phyloP scores from a whole-genome alignment of 768 basidiomycete species.

The Crepidotus variabilis region DNA sequence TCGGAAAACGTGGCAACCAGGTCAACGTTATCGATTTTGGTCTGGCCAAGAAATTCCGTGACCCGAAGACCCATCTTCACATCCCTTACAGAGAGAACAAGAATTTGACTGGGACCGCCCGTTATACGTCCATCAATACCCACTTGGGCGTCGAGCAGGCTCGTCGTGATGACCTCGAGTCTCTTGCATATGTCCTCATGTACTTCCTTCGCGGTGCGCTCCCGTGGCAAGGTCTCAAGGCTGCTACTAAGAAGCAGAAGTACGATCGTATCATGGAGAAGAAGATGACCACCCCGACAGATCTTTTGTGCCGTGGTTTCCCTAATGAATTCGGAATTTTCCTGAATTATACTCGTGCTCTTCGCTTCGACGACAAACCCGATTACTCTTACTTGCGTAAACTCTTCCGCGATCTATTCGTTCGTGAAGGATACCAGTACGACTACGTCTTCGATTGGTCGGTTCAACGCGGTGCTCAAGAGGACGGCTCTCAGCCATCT shows the following conservation, averaged over 20 bases:
- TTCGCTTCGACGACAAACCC: slow-evolving; percentile 99
- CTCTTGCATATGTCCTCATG: slow-evolving; percentile 98
- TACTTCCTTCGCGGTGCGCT: slow-evolving; percentile 99
- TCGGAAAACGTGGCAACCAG: slow-evolving; percentile 99
- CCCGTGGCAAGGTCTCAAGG: slow-evolving; percentile 99
- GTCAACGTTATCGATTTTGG: slow-evolving; percentile 99
- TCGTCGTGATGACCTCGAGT: slow-evolving; percentile 96
- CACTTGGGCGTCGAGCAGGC: slow-evolving; percentile 98
- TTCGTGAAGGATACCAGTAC: slow-evolving; percentile 97
- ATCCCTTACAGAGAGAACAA: slow-evolving; percentile 99
- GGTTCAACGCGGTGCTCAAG: slow-evolving; percentile 72
- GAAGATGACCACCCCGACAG: slow-evolving; percentile 99
- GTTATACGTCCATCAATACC: slow-evolving; percentile 99
- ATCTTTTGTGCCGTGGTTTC: slow-evolving; percentile 97
- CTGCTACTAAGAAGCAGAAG: slow-evolving; percentile 99
- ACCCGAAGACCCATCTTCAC: slow-evolving; percentile 99
- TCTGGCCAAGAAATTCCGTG: slow-evolving; percentile 99
- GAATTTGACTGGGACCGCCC: slow-evolving; percentile 97
- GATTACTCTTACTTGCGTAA: slow-evolving; percentile 99
- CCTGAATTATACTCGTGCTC: slow-evolving; percentile 97
- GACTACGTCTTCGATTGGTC: slow-evolving; percentile 99
- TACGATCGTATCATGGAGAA: slow-evolving; percentile 99
- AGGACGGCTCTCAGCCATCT: slow-evolving; percentile 56
- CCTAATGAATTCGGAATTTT: slow-evolving; percentile 99
- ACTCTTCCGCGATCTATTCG: slow-evolving; percentile 97